phyloP scores from a whole-genome alignment of 331 rosid species.

The Malus hybrid region DNA sequence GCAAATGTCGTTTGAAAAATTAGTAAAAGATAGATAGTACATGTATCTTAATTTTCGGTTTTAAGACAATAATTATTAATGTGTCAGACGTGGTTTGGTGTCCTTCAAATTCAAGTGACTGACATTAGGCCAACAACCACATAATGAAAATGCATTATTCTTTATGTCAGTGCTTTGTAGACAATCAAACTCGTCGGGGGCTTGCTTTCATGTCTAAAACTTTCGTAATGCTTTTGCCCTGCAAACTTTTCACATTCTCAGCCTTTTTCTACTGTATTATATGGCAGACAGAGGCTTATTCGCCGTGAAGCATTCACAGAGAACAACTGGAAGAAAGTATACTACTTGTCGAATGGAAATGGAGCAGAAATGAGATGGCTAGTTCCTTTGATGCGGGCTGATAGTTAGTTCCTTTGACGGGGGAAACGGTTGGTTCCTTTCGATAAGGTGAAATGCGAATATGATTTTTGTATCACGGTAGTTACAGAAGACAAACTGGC shows the following conservation, averaged over 20 bases:
- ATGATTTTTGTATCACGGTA: not conserved
- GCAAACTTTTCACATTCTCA: slow-evolving; percentile 15
- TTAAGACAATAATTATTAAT: too few relatives aligned
- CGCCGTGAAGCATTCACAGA: slow-evolving; percentile 74
- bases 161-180: not conserved
- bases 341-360: slow-evolving; percentile 78
- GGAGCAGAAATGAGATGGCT: slow-evolving; percentile 87
- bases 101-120: not conserved
- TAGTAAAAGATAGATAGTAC: too few relatives aligned
- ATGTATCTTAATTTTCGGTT: too few relatives aligned
- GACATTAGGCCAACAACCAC: not conserved
- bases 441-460: slow-evolving; percentile 28
- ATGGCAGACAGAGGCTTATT: slow-evolving; percentile 77
- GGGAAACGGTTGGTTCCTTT: slow-evolving; percentile 16
- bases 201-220: not conserved
- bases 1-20: not conserved
- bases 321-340: slow-evolving; percentile 76
- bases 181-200: not conserved
- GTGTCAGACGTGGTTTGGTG: not conserved
- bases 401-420: not conserved
- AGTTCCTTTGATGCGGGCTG: slow-evolving; percentile 31
- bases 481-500: not conserved
- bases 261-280: slow-evolving; percentile 4
- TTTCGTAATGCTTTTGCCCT: not conserved
- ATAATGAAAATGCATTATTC: not conserved